Evolutionary conservation across 305 asterid species (phyloP), one percentile per base, ranked within the genome.

Genomic region (Withania somnifera): DNA sequence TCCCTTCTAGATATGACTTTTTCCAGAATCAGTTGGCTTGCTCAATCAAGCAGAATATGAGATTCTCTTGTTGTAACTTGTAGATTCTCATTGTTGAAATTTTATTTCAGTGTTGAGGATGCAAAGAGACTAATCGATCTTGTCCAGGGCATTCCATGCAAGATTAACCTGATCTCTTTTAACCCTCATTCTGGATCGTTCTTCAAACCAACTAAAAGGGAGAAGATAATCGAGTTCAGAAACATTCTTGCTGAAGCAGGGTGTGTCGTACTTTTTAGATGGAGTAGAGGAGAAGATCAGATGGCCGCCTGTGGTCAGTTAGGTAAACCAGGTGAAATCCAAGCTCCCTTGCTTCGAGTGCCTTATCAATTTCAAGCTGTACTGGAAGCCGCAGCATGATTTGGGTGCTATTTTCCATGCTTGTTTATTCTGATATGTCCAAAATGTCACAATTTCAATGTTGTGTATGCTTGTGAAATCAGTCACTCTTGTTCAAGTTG

Each of bases 271-370:
- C 86, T 94, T 71, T 84, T 91, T 36, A 87, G 98, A 58, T 83
- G 67, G 81, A 95, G 99, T 69, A 85, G 97, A 91, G 99, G 98
- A 2, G 98, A 95, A 3, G 98, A 95, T 89, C 90, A 90, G 87
- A 95, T 95, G 98, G 98, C 98, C 11, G 99, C 99, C 76, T 95
- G 99, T 28, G 99, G 99, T 71, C 99, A 95, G 90, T 97, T 95
- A 51, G 99, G 99, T 75, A 86, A 88, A 87, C 98, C 94, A 0
- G 96, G 97, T 40, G 97, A 95, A 63, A 82, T 91, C 81, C 97
- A 89, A 86, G 97, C 96, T 76, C 98, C 99, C 4, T 24, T 90
- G 90, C 90, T 95, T 34, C 90, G 93, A 47, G 97, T 95, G 73
- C 98, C 99, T 11, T 83, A 92, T 36, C 88, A 89, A 84, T 95